A percentile compares a stretch with the other conserved stretches of the same genome.
Evolutionary conservation across 108 stramenopile species (phyloP).

Genomic region (Epipyxis sp.): DNA sequence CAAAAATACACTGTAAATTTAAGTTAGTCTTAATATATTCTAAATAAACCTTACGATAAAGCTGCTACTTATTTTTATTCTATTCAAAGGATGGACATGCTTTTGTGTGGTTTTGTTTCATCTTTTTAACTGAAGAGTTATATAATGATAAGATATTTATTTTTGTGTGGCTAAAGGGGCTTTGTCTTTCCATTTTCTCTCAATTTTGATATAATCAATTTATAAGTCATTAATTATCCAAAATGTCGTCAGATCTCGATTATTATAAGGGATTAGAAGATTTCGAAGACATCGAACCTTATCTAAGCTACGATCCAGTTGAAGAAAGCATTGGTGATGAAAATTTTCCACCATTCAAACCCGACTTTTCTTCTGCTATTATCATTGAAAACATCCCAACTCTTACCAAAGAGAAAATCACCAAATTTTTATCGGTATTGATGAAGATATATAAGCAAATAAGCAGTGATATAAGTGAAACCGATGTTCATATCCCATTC

Average conservation of each 20-base stretch:
- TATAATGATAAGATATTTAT: background rate
- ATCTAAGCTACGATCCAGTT: background rate
- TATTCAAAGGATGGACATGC: too few species aligned
- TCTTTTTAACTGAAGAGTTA: background rate
- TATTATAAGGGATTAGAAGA: background rate
- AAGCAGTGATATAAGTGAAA: background rate
- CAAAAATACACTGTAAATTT: too few species aligned
- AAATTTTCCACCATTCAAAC: conserved; percentile 6
- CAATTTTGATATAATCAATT: too few species aligned
- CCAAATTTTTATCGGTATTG: background rate
- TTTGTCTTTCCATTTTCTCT: too few species aligned
- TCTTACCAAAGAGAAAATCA: background rate
- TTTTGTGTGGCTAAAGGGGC: too few species aligned
- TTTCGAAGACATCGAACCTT: conserved; percentile 15
- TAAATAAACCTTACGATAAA: too few species aligned
- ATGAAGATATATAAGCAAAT: conserved; percentile 11
- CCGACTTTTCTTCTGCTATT: conserved; percentile 23
- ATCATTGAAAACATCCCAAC: conserved; percentile 23
- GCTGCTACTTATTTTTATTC: too few species aligned
- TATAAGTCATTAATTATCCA: too few species aligned
- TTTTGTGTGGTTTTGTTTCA: too few species aligned
- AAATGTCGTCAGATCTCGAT: conserved; percentile 5
- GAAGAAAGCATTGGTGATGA: background rate
- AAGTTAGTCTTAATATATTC: too few species aligned
- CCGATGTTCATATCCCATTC: conserved; percentile 30